Percentiles rank a stretch among this genome's conserved stretches.
These are phyloP conservation scores for Tetradesmus obliquus DNA, from an alignment of 139 green algal species.

Conservation along the genomic window DNA sequence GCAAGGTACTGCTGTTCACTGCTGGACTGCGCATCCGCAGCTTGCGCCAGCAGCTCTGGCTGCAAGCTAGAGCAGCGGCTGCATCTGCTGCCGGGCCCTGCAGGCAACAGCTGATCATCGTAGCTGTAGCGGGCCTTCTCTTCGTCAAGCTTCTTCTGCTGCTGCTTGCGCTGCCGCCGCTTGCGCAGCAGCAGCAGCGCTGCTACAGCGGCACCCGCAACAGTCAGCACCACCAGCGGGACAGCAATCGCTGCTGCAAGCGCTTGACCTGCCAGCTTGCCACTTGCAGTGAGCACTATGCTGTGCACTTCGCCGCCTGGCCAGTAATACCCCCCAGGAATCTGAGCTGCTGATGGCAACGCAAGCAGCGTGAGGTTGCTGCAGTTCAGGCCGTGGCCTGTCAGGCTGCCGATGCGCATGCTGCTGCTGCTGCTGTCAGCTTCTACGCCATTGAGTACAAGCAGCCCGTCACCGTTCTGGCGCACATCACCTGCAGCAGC, in stretches of 20 bases:
- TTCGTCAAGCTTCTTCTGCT: not conserved
- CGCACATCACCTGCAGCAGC: constrained; percentile 10
- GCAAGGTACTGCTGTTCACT: not conserved
- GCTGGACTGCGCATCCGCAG: too few relatives aligned
- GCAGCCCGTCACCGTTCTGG: not conserved
- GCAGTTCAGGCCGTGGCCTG: not conserved
- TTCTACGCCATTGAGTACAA: not conserved
- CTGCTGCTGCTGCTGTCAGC: not conserved
- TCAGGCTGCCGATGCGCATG: not conserved
- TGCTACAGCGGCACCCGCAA: not conserved
- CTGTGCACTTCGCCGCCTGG: not conserved
- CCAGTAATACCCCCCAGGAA: constrained; percentile 24
- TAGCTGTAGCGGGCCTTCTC: not conserved
- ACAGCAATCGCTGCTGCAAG: not conserved
- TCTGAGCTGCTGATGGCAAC: not conserved
- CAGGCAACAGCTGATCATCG: not conserved
- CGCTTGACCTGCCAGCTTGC: not conserved
- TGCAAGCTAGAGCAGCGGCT: not conserved
- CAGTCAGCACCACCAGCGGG: not conserved
- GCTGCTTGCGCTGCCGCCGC: not conserved
- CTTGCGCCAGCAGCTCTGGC: not conserved
- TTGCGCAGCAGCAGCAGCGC: not conserved
- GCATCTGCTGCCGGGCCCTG: not conserved
- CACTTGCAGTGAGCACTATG: not conserved
- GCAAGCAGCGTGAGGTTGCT: constrained; percentile 10